phyloP scores from a whole-genome alignment of 1,284 basidiomycete species.

The Somion occarium region DNA sequence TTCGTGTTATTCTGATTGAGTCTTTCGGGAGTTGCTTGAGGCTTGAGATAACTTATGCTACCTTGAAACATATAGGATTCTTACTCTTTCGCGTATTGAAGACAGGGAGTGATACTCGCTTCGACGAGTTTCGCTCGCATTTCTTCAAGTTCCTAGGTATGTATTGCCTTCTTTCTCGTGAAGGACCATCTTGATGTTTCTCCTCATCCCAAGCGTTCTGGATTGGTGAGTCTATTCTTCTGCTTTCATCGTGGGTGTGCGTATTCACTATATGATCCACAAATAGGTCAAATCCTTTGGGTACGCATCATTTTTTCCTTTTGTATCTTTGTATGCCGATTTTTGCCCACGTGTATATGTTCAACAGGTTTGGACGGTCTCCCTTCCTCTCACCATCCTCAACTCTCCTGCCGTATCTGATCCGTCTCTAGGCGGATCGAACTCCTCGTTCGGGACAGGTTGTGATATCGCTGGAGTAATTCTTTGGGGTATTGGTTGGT shows the following conservation, averaged over 20 bases:
- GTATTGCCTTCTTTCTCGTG: conserved; percentile 11
- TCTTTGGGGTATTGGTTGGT: conserved; percentile 59
- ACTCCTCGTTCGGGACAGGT: conserved; percentile 55
- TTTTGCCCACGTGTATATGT: no score
- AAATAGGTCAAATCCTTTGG: conserved; percentile 52
- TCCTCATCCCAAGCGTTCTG: not conserved
- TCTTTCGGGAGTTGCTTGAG: not conserved
- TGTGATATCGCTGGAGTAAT: conserved; percentile 68
- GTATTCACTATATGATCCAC: conserved; percentile 3
- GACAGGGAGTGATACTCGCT: conserved; percentile 59
- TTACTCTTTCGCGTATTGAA: conserved; percentile 64
- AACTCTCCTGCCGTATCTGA: conserved; percentile 67
- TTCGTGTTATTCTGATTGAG: conserved; percentile 13
- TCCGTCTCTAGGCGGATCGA: conserved; percentile 34
- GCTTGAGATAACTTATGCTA: not conserved
- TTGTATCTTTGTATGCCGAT: no score
- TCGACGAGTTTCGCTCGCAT: conserved; percentile 61
- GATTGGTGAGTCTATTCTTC: not conserved
- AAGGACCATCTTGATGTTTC: no score
- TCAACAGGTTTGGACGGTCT: conserved; percentile 64
- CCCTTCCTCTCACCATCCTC: conserved; percentile 59
- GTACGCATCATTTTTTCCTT: conserved; percentile 24
- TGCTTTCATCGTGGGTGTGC: no score
- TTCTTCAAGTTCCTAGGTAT: conserved; percentile 64
- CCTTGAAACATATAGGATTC: conserved; percentile 42